Conservation (phyloP, 106 monocot species). For the Posidonia australis region DNA sequence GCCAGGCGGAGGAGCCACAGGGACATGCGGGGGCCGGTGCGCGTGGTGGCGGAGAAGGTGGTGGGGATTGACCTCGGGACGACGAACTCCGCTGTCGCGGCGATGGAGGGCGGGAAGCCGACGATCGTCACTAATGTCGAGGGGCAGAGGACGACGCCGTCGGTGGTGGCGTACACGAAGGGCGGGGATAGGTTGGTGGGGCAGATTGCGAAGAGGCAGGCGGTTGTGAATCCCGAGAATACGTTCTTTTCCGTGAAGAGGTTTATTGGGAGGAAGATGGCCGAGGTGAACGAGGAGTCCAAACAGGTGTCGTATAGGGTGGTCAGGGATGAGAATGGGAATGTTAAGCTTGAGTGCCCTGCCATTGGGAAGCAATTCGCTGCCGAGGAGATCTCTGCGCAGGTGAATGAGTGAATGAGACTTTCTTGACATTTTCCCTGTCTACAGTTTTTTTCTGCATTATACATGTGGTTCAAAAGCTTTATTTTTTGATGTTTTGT, state of each 20-base stretch:
- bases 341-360: conserved; percentile 89
- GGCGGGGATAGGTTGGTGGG: conserved; percentile 79
- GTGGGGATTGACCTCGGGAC: conserved; percentile 95
- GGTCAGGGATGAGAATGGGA: conserved; percentile 75
- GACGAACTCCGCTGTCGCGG: conserved; percentile 96
- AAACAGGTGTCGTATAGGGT: conserved; percentile 89
- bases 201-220: conserved; percentile 94
- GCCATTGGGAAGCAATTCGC: conserved; percentile 94
- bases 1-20: not conserved
- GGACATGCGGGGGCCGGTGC: not conserved
- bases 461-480: too few relatives aligned
- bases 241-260: conserved; percentile 94
- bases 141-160: conserved; percentile 92
- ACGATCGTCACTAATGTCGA: conserved; percentile 94
- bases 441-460: too few relatives aligned
- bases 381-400: conserved; percentile 92
- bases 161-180: conserved; percentile 95
- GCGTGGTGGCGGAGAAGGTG: conserved; percentile 63
- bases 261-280: conserved; percentile 89
- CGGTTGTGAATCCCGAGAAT: conserved; percentile 94
- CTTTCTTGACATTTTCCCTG: too few relatives aligned
- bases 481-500: too few relatives aligned
- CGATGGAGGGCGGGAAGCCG: conserved; percentile 96
- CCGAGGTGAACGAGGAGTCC: conserved; percentile 79
- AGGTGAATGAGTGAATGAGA: conserved; percentile 39